phyloP scores from a whole-genome alignment of 257 asterid species.

The Voacanga thouarsii region DNA sequence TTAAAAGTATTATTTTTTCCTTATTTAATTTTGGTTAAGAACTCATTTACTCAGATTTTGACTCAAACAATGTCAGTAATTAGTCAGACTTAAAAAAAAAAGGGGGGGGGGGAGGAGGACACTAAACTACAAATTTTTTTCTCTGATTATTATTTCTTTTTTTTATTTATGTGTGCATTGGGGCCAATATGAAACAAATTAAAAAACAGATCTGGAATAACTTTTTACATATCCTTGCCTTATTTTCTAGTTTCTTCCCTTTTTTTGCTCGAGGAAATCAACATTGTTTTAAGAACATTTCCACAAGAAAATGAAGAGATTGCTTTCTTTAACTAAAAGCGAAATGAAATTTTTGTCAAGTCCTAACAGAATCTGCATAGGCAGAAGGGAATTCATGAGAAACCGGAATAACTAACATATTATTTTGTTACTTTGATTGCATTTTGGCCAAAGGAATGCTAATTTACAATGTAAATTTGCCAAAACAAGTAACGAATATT shows the following conservation, averaged over 20 bases:
- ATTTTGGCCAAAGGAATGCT: not conserved
- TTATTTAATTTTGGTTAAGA: not conserved
- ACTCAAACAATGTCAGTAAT: not conserved
- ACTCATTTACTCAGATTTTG: slow-evolving; percentile 1
- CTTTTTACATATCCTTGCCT: too few species aligned
- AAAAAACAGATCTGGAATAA: too few species aligned
- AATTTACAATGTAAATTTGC: too few species aligned
- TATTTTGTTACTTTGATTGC: not conserved
- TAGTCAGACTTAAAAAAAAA: not conserved
- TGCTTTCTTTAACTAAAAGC: not conserved
- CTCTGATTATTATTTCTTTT: not conserved
- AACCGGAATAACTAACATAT: not conserved
- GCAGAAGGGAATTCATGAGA: not conserved
- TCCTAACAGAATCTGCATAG: not conserved
- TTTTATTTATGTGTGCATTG: too few species aligned
- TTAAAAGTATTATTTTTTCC: not conserved
- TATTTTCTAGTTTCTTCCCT: not conserved
- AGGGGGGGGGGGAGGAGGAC: not conserved
- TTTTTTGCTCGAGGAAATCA: not conserved
- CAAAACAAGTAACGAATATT: not conserved
- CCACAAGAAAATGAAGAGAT: not conserved
- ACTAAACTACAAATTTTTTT: not conserved
- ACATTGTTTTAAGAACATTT: not conserved
- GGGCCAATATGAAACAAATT: too few species aligned
- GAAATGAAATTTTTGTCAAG: not conserved